Conservation (phyloP, 352 stramenopile species). For the Globisporangium recalcitrans region DNA sequence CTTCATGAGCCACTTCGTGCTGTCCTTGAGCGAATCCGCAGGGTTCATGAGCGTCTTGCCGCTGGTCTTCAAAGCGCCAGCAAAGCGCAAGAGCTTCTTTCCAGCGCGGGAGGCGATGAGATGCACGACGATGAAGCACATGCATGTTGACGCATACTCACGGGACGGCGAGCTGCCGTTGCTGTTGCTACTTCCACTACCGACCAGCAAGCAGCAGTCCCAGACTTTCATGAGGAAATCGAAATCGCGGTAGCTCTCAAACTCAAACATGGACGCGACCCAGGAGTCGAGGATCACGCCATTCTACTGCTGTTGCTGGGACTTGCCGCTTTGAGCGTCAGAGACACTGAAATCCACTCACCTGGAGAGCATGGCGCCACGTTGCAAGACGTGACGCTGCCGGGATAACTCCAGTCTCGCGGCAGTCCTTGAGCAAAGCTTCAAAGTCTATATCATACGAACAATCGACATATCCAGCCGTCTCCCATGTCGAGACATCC, state of each 20-base stretch:
- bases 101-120: conserved; percentile 33
- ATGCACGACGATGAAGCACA: conserved; percentile 51
- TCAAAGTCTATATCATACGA: conserved; percentile 27
- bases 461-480: neutral
- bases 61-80: conserved; percentile 58
- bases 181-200: conserved; percentile 6
- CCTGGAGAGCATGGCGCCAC: conserved; percentile 54
- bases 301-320: no score
- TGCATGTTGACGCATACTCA: conserved; percentile 22
- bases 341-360: conserved; percentile 4
- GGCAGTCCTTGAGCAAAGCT: conserved; percentile 25
- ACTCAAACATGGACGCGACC: conserved; percentile 77
- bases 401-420: conserved; percentile 33
- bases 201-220: conserved; percentile 61
- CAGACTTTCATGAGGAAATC: conserved; percentile 61
- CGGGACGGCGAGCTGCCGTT: conserved; percentile 12
- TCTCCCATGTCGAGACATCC: neutral
- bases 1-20: conserved; percentile 76
- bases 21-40: conserved; percentile 46
- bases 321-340: conserved; percentile 15
- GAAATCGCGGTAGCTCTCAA: conserved; percentile 34
- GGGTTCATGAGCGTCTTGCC: conserved; percentile 67
- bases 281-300: conserved; percentile 55
- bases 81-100: conserved; percentile 62
- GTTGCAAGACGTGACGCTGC: conserved; percentile 38